Evolutionary conservation across 2,329 filamentous ascomycete species (phyloP).

Genomic region (Aspergillus quadricinctus): DNA sequence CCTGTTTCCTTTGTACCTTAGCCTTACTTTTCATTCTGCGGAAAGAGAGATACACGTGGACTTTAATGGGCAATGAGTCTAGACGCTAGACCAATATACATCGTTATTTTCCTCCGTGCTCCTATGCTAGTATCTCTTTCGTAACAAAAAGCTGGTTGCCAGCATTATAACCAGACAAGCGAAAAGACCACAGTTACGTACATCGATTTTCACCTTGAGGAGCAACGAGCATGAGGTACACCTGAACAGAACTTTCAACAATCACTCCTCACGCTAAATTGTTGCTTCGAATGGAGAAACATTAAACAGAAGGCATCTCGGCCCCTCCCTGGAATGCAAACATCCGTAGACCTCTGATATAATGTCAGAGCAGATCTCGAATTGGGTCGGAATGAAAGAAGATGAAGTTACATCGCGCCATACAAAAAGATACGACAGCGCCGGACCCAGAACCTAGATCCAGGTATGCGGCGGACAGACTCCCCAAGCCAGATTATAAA

Average conservation of each 20-base stretch:
- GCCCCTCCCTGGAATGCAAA: neutral
- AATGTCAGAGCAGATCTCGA: neutral
- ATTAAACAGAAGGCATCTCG: neutral
- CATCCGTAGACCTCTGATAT: neutral
- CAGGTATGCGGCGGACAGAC: neutral
- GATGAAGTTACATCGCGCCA: neutral
- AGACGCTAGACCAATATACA: neutral
- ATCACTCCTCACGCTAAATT: neutral
- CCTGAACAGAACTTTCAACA: neutral
- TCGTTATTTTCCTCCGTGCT: neutral
- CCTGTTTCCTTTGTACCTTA: neutral
- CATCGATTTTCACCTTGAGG: neutral
- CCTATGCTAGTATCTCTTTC: neutral
- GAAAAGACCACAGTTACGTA: neutral
- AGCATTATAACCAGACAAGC: neutral
- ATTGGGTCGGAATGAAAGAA: neutral
- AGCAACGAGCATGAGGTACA: neutral
- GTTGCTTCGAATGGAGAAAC: neutral
- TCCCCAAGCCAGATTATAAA: neutral
- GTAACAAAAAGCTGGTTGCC: neutral
- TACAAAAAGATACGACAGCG: neutral
- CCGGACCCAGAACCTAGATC: neutral
- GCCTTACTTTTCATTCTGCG: neutral
- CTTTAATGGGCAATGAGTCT: neutral
- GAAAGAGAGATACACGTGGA: neutral